phyloP scores from a whole-genome alignment of 2,329 filamentous ascomycete species.

The Chrysosporium keratinophilum region DNA sequence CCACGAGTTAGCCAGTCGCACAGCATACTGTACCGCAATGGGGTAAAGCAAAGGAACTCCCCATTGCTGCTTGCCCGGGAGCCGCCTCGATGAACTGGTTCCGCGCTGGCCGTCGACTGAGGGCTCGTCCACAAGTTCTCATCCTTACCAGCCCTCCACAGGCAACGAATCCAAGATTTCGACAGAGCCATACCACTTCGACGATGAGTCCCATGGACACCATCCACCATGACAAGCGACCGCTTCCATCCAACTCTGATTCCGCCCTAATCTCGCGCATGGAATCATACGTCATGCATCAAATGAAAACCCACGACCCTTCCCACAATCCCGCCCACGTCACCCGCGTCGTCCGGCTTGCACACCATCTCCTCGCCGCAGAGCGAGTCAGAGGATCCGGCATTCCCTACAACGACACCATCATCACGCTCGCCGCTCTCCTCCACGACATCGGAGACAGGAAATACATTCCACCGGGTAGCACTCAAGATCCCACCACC shows the following conservation, averaged over 20 bases:
- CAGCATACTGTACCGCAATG: too few relatives aligned
- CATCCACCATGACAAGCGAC: background rate
- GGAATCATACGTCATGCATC: slow-evolving; percentile 54
- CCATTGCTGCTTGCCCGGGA: too few relatives aligned
- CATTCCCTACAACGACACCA: slow-evolving; percentile 39
- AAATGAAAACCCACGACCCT: slow-evolving; percentile 50
- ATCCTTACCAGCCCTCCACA: too few relatives aligned
- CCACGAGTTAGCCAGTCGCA: too few relatives aligned
- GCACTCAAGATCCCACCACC: slow-evolving; percentile 22
- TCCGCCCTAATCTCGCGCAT: slow-evolving; percentile 46
- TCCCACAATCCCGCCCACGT: slow-evolving; percentile 61
- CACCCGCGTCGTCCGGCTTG: slow-evolving; percentile 60
- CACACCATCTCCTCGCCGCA: slow-evolving; percentile 51
- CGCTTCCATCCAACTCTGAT: slow-evolving; percentile 17
- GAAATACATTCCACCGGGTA: slow-evolving; percentile 54
- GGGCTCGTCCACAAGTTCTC: too few relatives aligned
- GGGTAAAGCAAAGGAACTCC: too few relatives aligned
- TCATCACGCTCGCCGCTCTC: slow-evolving; percentile 60
- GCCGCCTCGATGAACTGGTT: too few relatives aligned
- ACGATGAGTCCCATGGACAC: background rate
- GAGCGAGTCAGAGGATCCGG: slow-evolving; percentile 29
- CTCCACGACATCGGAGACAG: slow-evolving; percentile 84
- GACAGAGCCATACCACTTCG: background rate
- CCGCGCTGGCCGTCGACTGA: too few relatives aligned
- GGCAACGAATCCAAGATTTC: too few relatives aligned